Conservation (phyloP, 192 early-diverging fungal species). For the Podila epigama region DNA sequence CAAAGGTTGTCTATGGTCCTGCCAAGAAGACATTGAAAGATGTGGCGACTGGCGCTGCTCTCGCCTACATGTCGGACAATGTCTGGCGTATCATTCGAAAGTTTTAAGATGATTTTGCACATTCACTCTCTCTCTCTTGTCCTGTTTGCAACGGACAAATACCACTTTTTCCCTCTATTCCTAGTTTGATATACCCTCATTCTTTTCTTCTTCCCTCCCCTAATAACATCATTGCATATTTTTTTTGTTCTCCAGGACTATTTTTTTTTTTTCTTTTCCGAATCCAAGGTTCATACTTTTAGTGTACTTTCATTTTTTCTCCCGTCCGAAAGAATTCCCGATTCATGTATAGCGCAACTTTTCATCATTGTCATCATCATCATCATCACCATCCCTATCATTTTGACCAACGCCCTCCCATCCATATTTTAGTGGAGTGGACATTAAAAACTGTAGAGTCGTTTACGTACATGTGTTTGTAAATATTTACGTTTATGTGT, state of each 20-base stretch:
- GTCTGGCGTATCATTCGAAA: slow-evolving; percentile 23
- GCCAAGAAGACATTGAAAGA: slow-evolving; percentile 25
- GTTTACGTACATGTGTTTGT: no score
- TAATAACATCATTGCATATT: background rate
- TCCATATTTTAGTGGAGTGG: no score
- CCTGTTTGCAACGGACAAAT: background rate
- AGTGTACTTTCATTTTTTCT: no score
- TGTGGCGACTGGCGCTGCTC: slow-evolving; percentile 26
- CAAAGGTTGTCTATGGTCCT: slow-evolving; percentile 29
- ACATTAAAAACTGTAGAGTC: no score
- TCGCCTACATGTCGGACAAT: slow-evolving; percentile 28
- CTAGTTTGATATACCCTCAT: background rate
- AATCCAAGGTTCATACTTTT: no score
- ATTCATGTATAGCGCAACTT: no score
- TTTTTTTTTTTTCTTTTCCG: no score
- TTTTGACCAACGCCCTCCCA: no score
- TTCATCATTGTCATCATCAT: no score
- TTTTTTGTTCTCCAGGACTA: background rate
- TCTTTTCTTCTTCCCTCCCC: background rate
- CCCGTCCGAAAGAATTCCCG: no score
- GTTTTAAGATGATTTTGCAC: background rate
- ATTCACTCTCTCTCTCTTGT: background rate
- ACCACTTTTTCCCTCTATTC: background rate
- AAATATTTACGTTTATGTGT: no score
- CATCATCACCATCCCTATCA: no score